phyloP scores from a whole-genome alignment of 352 stramenopile genomes.

The Elongisporangium anandrum region DNA sequence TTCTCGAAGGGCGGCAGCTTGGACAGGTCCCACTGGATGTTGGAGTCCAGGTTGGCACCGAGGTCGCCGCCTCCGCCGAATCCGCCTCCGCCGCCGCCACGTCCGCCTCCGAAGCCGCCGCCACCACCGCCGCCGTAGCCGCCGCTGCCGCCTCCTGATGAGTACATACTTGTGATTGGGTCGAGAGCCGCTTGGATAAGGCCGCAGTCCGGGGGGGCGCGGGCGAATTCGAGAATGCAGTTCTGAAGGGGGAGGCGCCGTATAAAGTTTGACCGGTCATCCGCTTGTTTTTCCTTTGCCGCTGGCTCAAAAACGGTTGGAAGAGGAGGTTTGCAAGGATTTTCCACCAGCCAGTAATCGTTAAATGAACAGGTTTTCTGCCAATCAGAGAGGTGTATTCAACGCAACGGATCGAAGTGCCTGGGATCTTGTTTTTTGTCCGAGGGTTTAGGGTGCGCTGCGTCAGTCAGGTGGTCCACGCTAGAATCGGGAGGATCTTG shows the following conservation, averaged over 20 bases:
- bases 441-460: too few species aligned
- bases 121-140: constrained; percentile 21
- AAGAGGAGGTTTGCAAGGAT: neutral
- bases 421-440: too few species aligned
- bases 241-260: neutral
- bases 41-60: constrained; percentile 81
- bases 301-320: constrained; percentile 7
- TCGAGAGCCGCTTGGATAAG: too few species aligned
- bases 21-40: constrained; percentile 95
- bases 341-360: too few species aligned
- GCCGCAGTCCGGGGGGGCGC: too few species aligned
- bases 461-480: too few species aligned
- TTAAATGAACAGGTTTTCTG: constrained; percentile 4
- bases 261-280: neutral
- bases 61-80: constrained; percentile 61
- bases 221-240: neutral
- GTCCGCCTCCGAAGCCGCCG: constrained; percentile 18
- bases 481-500: too few species aligned
- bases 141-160: constrained; percentile 21
- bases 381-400: constrained; percentile 11
- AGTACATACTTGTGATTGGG: constrained; percentile 7
- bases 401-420: constrained; percentile 9
- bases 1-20: constrained; percentile 97
- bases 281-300: constrained; percentile 2
- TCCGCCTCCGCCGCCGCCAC: constrained; percentile 26